Evolutionary conservation across 805 yeast genomes (phyloP), one percentile per base, ranked within the genome.

Genomic region (Saturnispora serradocipensis): DNA sequence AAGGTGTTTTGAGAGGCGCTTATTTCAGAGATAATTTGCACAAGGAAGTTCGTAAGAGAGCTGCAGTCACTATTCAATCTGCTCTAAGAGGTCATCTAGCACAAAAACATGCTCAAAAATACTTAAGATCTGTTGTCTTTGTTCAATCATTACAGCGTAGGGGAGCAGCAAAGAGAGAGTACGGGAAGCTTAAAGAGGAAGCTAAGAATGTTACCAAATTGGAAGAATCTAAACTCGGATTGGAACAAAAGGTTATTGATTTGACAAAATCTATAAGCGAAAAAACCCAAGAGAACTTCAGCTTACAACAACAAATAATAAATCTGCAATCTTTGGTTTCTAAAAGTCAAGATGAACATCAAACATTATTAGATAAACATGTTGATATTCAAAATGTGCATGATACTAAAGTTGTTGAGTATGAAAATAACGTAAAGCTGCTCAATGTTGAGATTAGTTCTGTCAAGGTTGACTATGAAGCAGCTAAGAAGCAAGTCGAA

Each of bases 181-280:
- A 87, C 59, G 70, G 72, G 56, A 69, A 73, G 52, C 73, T 88
- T 66, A 86, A 81, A 65, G 76, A 76, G n/a, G 98, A 93, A 57
- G 96, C 97, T 30, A 88, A 88, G 65, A 88, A 96, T 15, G 95
- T 88, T 44, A 84, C 84, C 65, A 95, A 85, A 64, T 77, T 88
- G 72, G 81, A 88, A 68, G 96, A 91, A 66, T 95, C 88, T 39
- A 89, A 95, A 61, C 93, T 88, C 70, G 81, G 86, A 66, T 77
- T 95, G 61, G 99, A 93, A 68, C 93, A 93, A 69, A 93, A 95
- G 74, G 97, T 95, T n/a, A 89, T 93, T 58, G 95, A 90, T 68
- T 78, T 93, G 59, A 91, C 97, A 3, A 95, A 91, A 63, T 78
- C 84, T 11, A 74, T 91, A 54, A 80, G 96, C 0, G 70, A 81